Percentiles rank a stretch among this genome's conserved stretches.
phyloP scores from a whole-genome alignment of 495 filamentous ascomycete species.

The Penicillium chermesinum region DNA sequence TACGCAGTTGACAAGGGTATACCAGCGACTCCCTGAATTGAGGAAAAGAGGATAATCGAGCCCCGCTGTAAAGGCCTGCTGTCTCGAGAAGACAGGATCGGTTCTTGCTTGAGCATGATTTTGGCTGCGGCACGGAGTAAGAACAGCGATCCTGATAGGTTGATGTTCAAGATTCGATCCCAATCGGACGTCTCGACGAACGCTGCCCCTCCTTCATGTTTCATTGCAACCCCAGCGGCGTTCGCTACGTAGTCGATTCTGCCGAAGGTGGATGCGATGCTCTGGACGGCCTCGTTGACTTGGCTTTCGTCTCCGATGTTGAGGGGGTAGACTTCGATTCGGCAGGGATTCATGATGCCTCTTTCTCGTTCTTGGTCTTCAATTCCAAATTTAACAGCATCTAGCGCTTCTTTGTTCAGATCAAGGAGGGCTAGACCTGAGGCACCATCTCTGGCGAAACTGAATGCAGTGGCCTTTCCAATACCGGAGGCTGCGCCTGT shows the following conservation, averaged over 20 bases:
- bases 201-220: constrained; percentile 30
- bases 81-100: constrained; percentile 25
- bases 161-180: constrained; percentile 38
- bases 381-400: constrained; percentile 13
- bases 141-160: constrained; percentile 40
- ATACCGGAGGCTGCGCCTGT: constrained; percentile 22
- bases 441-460: constrained; percentile 17
- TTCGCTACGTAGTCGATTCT: constrained; percentile 44
- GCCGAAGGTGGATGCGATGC: constrained; percentile 23
- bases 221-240: constrained; percentile 34
- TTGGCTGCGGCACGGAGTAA: constrained; percentile 34
- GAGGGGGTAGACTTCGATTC: constrained; percentile 15
- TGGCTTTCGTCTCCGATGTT: constrained; percentile 31
- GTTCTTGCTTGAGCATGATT: constrained; percentile 40
- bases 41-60: constrained; percentile 43
- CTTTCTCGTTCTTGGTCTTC: constrained; percentile 4
- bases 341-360: neutral
- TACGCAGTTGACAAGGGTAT: constrained; percentile 29
- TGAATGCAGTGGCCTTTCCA: constrained; percentile 15
- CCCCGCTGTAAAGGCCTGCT: constrained; percentile 22
- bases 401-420: constrained; percentile 13
- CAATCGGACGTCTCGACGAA: constrained; percentile 27
- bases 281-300: constrained; percentile 26
- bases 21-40: constrained; percentile 29
- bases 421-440: constrained; percentile 17